phyloP scores from a whole-genome alignment of 2,329 filamentous ascomycete genomes.

The Colletotrichum lupini region DNA sequence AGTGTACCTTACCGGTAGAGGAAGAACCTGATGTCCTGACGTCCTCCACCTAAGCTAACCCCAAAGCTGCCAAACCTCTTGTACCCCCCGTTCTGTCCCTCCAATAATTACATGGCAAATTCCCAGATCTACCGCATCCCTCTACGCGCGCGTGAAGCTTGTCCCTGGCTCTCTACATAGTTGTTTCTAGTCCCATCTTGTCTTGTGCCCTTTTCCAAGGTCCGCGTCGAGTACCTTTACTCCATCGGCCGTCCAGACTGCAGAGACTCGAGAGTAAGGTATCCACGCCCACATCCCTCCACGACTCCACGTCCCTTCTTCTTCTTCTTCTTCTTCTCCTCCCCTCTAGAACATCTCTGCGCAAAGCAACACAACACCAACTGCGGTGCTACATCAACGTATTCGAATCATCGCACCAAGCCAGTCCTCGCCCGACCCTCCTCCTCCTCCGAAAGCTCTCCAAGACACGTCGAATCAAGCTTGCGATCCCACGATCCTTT shows the following conservation, averaged over 20 bases:
- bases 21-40: no score
- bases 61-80: background rate
- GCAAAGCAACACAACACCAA: conserved; percentile 8
- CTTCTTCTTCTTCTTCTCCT: background rate
- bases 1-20: no score
- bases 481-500: conserved; percentile 6
- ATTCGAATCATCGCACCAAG: background rate
- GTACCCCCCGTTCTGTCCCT: background rate
- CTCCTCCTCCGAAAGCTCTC: background rate
- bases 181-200: background rate
- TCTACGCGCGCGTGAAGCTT: conserved; percentile 23
- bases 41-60: background rate
- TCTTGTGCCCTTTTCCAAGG: conserved; percentile 22
- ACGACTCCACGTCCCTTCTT: background rate
- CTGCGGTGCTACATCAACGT: background rate
- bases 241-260: background rate
- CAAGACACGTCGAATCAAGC: conserved; percentile 5
- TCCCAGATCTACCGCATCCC: conserved; percentile 9
- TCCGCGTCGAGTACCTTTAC: conserved; percentile 4
- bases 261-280: background rate
- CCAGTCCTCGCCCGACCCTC: background rate
- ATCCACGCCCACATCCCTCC: background rate
- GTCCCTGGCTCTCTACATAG: conserved; percentile 10
- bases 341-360: conserved; percentile 4
- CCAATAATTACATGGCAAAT: conserved; percentile 24